Evolutionary conservation across 495 filamentous ascomycete species (phyloP).

Genomic region (Aspergillus avenaceus): DNA sequence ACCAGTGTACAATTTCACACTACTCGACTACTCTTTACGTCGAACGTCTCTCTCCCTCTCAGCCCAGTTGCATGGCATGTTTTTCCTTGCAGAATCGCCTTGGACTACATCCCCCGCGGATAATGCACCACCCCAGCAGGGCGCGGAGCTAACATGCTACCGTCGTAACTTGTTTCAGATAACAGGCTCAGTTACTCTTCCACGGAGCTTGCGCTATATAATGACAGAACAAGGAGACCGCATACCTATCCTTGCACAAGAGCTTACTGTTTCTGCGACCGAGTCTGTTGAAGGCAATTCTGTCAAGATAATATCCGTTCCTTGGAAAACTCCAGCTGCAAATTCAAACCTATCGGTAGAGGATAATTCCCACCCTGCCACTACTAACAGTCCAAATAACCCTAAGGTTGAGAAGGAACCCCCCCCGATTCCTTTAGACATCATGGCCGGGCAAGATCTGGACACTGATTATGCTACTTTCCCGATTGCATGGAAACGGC

Average conservation of each 20-base stretch:
- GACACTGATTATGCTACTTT: constrained; percentile 76
- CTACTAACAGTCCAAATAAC: constrained; percentile 40
- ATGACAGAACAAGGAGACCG: constrained; percentile 75
- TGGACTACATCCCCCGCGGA: constrained; percentile 62
- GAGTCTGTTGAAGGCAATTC: constrained; percentile 85
- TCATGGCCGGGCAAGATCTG: constrained; percentile 69
- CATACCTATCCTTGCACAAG: constrained; percentile 68
- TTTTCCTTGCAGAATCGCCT: constrained; percentile 85
- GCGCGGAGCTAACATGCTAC: constrained; percentile 84
- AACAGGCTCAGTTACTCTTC: constrained; percentile 74
- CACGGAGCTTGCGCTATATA: constrained; percentile 65
- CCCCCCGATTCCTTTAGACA: constrained; percentile 66
- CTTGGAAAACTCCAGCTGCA: constrained; percentile 83
- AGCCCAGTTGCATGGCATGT: constrained; percentile 91
- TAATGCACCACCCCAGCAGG: constrained; percentile 54
- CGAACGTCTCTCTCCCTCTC: constrained; percentile 60
- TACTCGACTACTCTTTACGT: constrained; percentile 65
- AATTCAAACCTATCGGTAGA: constrained; percentile 50
- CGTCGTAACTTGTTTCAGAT: constrained; percentile 88
- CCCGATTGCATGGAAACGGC: constrained; percentile 82
- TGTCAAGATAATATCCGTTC: constrained; percentile 88
- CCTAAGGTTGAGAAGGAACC: constrained; percentile 65
- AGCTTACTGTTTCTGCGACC: constrained; percentile 77
- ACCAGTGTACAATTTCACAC: constrained; percentile 61
- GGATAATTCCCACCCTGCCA: constrained; percentile 36